A percentile compares a stretch with the other conserved stretches of the same genome.
These are phyloP conservation scores for Gaeumannomyces tritici DNA, from an alignment of 2,329 filamentous ascomycete genomes.

Conservation along the genomic window DNA sequence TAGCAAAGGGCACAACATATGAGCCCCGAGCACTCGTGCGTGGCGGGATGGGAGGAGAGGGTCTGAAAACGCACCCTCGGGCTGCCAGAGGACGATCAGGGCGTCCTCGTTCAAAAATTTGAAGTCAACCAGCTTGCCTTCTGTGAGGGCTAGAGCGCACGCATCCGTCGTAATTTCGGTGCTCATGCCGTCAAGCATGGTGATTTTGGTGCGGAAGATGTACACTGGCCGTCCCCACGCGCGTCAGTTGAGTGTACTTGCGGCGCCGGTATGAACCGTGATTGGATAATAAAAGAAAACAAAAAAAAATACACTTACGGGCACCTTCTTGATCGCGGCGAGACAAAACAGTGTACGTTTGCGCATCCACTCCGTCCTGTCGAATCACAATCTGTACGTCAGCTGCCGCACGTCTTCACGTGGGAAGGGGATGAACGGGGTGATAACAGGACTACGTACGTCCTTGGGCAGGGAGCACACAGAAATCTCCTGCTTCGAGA, in stretches of 20 bases:
- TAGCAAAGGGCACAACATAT: neutral
- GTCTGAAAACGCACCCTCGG: neutral
- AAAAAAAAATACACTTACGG: constrained; percentile 17
- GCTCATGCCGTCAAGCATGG: constrained; percentile 51
- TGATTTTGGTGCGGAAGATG: constrained; percentile 43
- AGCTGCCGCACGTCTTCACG: neutral
- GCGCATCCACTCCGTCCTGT: constrained; percentile 23
- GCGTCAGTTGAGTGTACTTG: neutral
- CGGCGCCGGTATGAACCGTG: too few relatives aligned
- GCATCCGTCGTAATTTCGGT: constrained; percentile 27
- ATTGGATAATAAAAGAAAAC: too few relatives aligned
- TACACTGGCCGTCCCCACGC: constrained; percentile 32
- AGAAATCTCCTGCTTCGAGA: constrained; percentile 45
- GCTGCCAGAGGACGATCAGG: constrained; percentile 48
- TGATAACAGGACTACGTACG: neutral
- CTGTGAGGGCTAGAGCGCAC: constrained; percentile 30
- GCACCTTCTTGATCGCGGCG: constrained; percentile 19
- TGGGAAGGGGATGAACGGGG: neutral
- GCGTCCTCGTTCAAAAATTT: constrained; percentile 57
- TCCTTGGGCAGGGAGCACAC: constrained; percentile 32
- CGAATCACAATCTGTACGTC: neutral
- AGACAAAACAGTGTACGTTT: constrained; percentile 22
- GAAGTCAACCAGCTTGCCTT: constrained; percentile 45
- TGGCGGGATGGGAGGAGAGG: neutral
- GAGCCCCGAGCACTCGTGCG: neutral